Evolutionary conservation across 2,329 filamentous ascomycete species (phyloP).

Genomic region (Leptographium radiaticola): DNA sequence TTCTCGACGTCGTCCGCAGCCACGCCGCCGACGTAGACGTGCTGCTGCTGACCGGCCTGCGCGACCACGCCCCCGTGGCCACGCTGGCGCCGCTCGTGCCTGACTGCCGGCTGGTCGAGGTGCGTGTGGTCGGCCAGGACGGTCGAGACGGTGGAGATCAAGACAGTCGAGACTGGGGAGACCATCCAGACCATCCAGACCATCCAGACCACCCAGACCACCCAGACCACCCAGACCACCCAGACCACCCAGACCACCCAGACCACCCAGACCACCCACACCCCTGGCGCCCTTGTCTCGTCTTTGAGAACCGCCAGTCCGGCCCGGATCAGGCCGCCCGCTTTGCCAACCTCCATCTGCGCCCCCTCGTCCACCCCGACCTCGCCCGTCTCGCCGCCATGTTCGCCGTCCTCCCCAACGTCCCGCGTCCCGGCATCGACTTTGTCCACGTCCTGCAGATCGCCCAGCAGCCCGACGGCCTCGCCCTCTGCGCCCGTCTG

Average conservation of each 20-base stretch:
- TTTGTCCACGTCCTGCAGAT: slow-evolving; percentile 49
- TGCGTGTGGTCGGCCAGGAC: slow-evolving; percentile 27
- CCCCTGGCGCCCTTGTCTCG: background rate
- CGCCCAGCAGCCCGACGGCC: slow-evolving; percentile 33
- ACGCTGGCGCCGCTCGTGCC: slow-evolving; percentile 40
- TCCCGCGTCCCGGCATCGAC: slow-evolving; percentile 34
- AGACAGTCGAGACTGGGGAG: background rate
- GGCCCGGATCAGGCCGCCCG: slow-evolving; percentile 23
- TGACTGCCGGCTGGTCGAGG: slow-evolving; percentile 37
- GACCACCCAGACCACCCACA: background rate
- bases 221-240: no score
- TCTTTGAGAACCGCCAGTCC: background rate
- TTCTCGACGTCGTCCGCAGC: slow-evolving; percentile 29
- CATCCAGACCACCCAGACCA: no score
- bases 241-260: background rate
- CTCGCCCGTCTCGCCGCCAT: slow-evolving; percentile 33
- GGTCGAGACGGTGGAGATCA: slow-evolving; percentile 15
- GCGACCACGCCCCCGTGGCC: slow-evolving; percentile 44
- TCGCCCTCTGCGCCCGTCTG: slow-evolving; percentile 36
- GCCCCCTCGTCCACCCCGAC: slow-evolving; percentile 32
- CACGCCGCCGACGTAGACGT: slow-evolving; percentile 21
- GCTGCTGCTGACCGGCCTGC: slow-evolving; percentile 49
- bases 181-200: no score
- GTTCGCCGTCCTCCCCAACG: slow-evolving; percentile 33
- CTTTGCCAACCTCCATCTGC: slow-evolving; percentile 29